Conservation (phyloP, 176 grass and related monocot species). For the Avena sativa region DNA sequence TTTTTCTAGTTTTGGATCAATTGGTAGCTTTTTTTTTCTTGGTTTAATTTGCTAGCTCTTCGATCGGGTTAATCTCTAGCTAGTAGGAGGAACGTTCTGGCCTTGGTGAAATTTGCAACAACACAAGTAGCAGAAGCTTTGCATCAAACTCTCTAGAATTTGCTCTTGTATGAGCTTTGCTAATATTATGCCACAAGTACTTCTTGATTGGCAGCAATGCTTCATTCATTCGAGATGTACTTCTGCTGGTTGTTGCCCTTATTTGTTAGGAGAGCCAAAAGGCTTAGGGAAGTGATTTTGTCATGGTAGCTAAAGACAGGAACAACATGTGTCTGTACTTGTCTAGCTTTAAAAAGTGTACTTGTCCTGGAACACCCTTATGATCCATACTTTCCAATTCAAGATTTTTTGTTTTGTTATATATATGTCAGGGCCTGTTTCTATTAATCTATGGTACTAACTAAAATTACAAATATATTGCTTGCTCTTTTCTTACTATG, state of each 20-base stretch:
- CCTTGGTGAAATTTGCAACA: conserved; percentile 33
- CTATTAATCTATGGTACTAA: neutral
- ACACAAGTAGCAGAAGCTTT: conserved; percentile 35
- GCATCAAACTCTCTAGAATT: conserved; percentile 34
- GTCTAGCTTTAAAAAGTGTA: conserved; percentile 10
- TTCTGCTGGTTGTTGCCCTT: conserved; percentile 3
- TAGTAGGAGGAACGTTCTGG: neutral
- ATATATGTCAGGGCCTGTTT: neutral
- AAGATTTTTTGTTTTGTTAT: neutral
- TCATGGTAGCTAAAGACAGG: conserved; percentile 44
- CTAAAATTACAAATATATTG: neutral
- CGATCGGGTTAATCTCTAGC: conserved; percentile 18
- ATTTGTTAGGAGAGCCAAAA: conserved; percentile 31
- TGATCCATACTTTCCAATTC: conserved; percentile 24
- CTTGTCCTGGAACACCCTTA: conserved; percentile 11
- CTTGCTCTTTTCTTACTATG: conserved; percentile 8
- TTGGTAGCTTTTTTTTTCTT: conserved; percentile 9
- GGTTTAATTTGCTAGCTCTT: conserved; percentile 4
- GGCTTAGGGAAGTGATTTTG: conserved; percentile 36
- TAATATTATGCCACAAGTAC: conserved; percentile 19
- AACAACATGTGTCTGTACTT: conserved; percentile 22
- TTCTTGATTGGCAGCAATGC: conserved; percentile 9
- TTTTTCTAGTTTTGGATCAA: conserved; percentile 46
- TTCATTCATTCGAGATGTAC: conserved; percentile 33
- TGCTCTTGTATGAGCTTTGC: conserved; percentile 49